Evolutionary conservation across 495 filamentous ascomycete genomes (phyloP).

Genomic region (Staphylotrichum longicolle): DNA sequence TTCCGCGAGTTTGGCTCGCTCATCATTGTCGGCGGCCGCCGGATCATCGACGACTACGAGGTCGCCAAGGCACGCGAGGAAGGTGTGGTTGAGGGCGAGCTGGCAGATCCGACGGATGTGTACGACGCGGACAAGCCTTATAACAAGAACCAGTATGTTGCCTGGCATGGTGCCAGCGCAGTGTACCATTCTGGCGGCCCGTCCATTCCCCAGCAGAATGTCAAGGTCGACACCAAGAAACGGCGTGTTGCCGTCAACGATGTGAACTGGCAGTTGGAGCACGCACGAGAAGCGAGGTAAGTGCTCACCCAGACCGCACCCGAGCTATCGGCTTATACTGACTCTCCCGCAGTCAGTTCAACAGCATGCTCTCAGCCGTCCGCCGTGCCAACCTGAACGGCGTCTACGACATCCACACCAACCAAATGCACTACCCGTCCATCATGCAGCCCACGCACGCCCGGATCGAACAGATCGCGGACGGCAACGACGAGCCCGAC

Average conservation of each 20-base stretch:
- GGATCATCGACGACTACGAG: conserved; percentile 87
- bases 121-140: conserved; percentile 72
- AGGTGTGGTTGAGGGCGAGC: conserved; percentile 82
- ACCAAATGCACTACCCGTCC: conserved; percentile 78
- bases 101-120: conserved; percentile 82
- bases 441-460: conserved; percentile 89
- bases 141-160: conserved; percentile 94
- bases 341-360: conserved; percentile 64
- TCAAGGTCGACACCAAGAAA: conserved; percentile 74
- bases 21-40: conserved; percentile 87
- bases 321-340: conserved; percentile 12
- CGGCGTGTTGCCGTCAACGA: conserved; percentile 85
- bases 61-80: conserved; percentile 71
- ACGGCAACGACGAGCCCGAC: conserved; percentile 17
- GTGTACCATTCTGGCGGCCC: conserved; percentile 87
- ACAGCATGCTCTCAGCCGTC: conserved; percentile 60
- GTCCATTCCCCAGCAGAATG: conserved; percentile 69
- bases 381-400: conserved; percentile 70
- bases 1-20: conserved; percentile 94
- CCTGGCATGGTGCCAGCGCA: conserved; percentile 93
- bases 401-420: conserved; percentile 91
- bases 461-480: conserved; percentile 65
- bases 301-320: conserved; percentile 25
- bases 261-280: conserved; percentile 96
- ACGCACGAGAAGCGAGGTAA: conserved; percentile 85